Evolutionary conservation across 768 basidiomycete genomes (phyloP).

Genomic region (Mrakia gelida): DNA sequence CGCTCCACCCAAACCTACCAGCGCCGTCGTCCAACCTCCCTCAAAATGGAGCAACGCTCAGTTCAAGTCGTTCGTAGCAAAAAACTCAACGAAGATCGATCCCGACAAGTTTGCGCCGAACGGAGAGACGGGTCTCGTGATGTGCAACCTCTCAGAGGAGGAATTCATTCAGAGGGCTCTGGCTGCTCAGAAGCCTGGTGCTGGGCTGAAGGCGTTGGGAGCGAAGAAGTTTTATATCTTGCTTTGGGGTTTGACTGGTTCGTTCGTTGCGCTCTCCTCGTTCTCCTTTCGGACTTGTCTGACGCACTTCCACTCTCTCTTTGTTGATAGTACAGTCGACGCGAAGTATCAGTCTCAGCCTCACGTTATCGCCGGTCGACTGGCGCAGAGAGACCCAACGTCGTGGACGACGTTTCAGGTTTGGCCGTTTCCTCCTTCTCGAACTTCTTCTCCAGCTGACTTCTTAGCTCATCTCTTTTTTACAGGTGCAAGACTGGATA

Average conservation of each 20-base stretch:
- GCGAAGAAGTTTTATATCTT: slow-evolving; percentile 17
- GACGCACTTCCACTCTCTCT: neutral
- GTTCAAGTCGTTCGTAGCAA: slow-evolving; percentile 1
- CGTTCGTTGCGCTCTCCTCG: neutral
- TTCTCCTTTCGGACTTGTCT: neutral
- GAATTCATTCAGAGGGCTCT: neutral
- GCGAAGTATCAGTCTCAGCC: neutral
- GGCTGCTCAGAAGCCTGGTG: neutral
- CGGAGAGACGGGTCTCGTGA: slow-evolving; percentile 19
- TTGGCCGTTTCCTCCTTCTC: neutral
- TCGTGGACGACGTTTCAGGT: slow-evolving; percentile 19
- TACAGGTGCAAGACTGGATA: slow-evolving; percentile 16
- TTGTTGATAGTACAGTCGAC: neutral
- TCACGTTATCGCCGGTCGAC: slow-evolving; percentile 6
- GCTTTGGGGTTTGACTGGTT: slow-evolving; percentile 11
- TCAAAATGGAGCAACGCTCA: slow-evolving; percentile 9
- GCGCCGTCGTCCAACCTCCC: neutral
- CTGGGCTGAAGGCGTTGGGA: neutral
- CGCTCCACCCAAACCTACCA: neutral
- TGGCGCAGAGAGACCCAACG: neutral
- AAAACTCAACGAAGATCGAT: slow-evolving; percentile 12
- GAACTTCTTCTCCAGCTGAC: neutral
- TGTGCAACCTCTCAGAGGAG: neutral
- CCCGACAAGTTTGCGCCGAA: slow-evolving; percentile 15
- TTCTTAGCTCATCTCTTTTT: neutral